Percentiles rank a stretch among this genome's conserved stretches.
Evolutionary conservation across 2,329 filamentous ascomycete species (phyloP).

Genomic region (Pseudogymnoascus sp.): DNA sequence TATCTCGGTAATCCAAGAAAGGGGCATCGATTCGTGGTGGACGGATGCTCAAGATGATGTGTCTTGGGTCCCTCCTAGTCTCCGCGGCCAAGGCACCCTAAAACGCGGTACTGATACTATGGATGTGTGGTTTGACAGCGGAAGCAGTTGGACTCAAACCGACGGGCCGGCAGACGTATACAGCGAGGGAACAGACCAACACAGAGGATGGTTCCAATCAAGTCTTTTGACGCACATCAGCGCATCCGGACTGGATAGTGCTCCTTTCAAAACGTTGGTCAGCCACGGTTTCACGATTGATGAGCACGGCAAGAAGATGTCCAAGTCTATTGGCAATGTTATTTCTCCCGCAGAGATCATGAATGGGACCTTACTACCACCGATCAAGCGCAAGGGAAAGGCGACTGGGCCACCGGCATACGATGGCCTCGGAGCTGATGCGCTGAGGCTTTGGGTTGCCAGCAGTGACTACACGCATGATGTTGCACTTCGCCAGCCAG

Average conservation of each 20-base stretch:
- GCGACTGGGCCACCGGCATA: constrained; percentile 39
- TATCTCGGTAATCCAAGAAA: constrained; percentile 65
- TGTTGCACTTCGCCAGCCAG: constrained; percentile 69
- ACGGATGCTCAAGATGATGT: constrained; percentile 68
- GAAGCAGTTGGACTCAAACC: constrained; percentile 75
- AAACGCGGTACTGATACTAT: constrained; percentile 85
- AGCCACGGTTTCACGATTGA: constrained; percentile 96
- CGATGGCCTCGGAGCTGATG: constrained; percentile 76
- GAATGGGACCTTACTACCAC: constrained; percentile 68
- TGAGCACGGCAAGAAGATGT: constrained; percentile 91
- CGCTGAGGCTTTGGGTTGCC: constrained; percentile 82
- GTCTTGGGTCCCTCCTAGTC: constrained; percentile 63
- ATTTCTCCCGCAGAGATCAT: constrained; percentile 78
- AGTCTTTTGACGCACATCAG: constrained; percentile 75
- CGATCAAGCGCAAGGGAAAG: constrained; percentile 51
- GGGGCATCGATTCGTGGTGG: constrained; percentile 92
- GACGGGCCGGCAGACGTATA: constrained; percentile 68
- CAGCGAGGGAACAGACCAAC: constrained; percentile 90
- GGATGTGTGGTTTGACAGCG: constrained; percentile 99
- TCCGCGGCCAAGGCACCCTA: constrained; percentile 50
- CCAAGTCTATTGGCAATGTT: constrained; percentile 88
- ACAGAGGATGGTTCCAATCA: constrained; percentile 97
- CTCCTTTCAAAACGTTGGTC: constrained; percentile 83
- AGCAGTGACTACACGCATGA: constrained; percentile 88
- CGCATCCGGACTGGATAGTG: constrained; percentile 32